Conservation (phyloP, 2,329 filamentous ascomycete genomes). For the Acrocalymma vagum region DNA sequence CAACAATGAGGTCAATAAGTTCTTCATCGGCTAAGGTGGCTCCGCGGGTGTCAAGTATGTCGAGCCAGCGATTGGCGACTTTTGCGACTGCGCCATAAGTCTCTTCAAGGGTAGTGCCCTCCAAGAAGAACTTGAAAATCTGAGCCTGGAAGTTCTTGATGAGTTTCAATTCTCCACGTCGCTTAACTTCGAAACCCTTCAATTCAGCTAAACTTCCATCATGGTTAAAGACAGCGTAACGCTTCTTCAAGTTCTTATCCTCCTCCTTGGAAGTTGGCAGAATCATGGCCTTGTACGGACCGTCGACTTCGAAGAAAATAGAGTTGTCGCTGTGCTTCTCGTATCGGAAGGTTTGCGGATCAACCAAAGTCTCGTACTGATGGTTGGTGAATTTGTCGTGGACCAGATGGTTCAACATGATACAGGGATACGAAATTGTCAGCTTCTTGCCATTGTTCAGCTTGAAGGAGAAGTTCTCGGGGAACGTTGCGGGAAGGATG, state of each 20-base stretch:
- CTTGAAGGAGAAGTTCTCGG: constrained; percentile 94
- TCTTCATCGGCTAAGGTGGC: constrained; percentile 93
- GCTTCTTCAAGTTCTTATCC: constrained; percentile 99
- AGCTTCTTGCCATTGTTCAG: constrained; percentile 96
- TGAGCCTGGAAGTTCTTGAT: constrained; percentile 99
- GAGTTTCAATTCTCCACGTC: constrained; percentile 95
- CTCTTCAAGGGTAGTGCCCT: constrained; percentile 85
- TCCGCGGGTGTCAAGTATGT: constrained; percentile 90
- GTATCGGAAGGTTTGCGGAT: constrained; percentile 83
- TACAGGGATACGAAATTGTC: constrained; percentile 95
- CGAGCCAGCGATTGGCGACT: constrained; percentile 95
- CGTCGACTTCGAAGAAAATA: constrained; percentile 99
- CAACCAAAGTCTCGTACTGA: constrained; percentile 90
- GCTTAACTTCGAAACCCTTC: constrained; percentile 97
- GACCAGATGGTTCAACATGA: constrained; percentile 98
- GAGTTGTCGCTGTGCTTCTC: constrained; percentile 98
- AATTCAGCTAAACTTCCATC: constrained; percentile 94
- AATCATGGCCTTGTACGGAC: constrained; percentile 97
- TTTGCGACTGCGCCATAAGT: constrained; percentile 93
- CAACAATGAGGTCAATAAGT: constrained; percentile 98
- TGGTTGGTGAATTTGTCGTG: constrained; percentile 96
- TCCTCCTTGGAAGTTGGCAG: constrained; percentile 97
- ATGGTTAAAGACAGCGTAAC: constrained; percentile 98
- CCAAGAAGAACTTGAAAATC: constrained; percentile 99
- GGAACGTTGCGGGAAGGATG: constrained; percentile 95